Evolutionary conservation across 2,329 filamentous ascomycete genomes (phyloP).

Genomic region (Fusarium ramigenum): DNA sequence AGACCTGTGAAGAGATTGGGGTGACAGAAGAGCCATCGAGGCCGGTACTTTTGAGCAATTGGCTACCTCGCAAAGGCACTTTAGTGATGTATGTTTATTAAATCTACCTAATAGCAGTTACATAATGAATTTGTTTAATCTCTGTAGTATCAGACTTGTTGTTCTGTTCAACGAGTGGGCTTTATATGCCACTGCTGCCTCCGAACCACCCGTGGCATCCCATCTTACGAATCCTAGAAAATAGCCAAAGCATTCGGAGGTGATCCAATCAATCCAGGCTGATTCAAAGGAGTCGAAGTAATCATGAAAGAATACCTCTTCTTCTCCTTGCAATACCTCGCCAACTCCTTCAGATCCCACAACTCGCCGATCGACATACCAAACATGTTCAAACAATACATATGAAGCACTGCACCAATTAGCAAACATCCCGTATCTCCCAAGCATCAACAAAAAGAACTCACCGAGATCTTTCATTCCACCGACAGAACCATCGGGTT

Average conservation of each 20-base stretch:
- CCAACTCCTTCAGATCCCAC: conserved; percentile 64
- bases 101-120: accelerated
- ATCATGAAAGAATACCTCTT: conserved; percentile 69
- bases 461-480: conserved; percentile 50
- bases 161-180: background rate
- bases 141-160: background rate
- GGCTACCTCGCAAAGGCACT: background rate
- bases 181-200: background rate
- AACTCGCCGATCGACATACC: conserved; percentile 66
- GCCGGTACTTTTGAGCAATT: background rate
- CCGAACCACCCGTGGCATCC: accelerated
- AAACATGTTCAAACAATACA: conserved; percentile 60
- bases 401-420: conserved; percentile 53
- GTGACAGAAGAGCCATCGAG: background rate
- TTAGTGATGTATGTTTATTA: accelerated
- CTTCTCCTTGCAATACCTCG: conserved; percentile 61
- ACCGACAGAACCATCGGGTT: conserved; percentile 50
- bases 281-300: conserved; percentile 64
- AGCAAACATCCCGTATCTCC: background rate
- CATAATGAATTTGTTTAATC: background rate
- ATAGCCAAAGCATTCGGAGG: conserved; percentile 40
- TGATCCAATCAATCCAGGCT: conserved; percentile 25
- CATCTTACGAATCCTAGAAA: conserved; percentile 16
- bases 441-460: background rate
- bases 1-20: background rate